Conservation (phyloP, 345 rosid genomes). For the Brassica carinata region DNA sequence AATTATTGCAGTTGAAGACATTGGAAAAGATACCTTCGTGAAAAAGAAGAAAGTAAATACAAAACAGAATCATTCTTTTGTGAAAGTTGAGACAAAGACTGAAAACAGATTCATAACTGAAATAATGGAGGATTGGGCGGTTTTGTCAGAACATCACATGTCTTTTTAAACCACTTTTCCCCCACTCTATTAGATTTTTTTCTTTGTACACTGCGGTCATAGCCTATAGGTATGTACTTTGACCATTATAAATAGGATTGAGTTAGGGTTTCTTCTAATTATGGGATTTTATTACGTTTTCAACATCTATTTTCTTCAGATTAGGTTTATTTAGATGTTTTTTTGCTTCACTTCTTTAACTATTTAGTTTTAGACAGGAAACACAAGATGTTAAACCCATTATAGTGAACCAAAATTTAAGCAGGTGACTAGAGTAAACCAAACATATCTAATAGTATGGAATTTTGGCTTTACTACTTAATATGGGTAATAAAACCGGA, state of each 20-base stretch:
- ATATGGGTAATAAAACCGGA: neutral
- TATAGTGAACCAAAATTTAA: neutral
- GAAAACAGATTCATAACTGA: constrained; percentile 40
- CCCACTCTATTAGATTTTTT: neutral
- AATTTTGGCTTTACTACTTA: neutral
- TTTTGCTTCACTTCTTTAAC: neutral
- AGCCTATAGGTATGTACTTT: neutral
- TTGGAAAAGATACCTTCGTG: constrained; percentile 33
- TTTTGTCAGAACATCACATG: constrained; percentile 40
- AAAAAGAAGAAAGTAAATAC: constrained; percentile 12
- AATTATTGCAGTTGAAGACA: constrained; percentile 32
- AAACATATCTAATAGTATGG: neutral
- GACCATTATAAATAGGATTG: neutral
- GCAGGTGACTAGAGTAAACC: neutral
- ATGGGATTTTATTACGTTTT: neutral
- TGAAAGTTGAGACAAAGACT: constrained; percentile 29
- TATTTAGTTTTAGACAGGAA: neutral
- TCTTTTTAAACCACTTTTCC: neutral
- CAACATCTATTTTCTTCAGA: neutral
- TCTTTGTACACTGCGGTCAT: neutral
- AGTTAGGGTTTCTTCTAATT: neutral
- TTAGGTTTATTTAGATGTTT: neutral
- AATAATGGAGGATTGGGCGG: constrained; percentile 30
- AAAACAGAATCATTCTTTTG: constrained; percentile 16
- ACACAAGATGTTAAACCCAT: neutral